A percentile compares a stretch with the other conserved stretches of the same genome.
Conservation (phyloP, 2,329 filamentous ascomycete species). For the Apiospora koreana region DNA sequence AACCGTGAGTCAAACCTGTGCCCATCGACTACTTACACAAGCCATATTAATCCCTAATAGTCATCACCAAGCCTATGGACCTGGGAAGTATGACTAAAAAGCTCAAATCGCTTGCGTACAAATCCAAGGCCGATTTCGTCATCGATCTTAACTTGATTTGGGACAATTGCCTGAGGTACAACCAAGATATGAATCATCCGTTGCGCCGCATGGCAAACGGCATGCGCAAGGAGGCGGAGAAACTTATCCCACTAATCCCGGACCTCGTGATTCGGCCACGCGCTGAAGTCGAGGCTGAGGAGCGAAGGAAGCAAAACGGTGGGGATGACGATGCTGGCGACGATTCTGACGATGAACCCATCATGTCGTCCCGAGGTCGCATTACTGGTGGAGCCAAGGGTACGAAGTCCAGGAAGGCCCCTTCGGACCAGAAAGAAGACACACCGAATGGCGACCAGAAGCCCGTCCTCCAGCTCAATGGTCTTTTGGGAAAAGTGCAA, state of each 20-base stretch:
- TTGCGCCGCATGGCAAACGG: slow-evolving; percentile 90
- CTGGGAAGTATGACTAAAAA: slow-evolving; percentile 98
- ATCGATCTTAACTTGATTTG: slow-evolving; percentile 92
- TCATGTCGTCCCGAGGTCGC: slow-evolving; percentile 94
- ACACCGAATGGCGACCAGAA: slow-evolving; percentile 78
- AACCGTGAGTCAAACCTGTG: slow-evolving; percentile 29
- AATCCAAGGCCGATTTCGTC: slow-evolving; percentile 93
- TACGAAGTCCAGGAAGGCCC: slow-evolving; percentile 75
- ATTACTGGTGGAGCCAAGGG: slow-evolving; percentile 82
- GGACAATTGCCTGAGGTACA: slow-evolving; percentile 96
- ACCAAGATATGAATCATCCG: slow-evolving; percentile 84
- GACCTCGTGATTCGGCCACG: slow-evolving; percentile 88
- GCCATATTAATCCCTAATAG: slow-evolving; percentile 46
- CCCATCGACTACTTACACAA: slow-evolving; percentile 24
- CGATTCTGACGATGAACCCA: slow-evolving; percentile 95
- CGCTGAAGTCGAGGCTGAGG: slow-evolving; percentile 89
- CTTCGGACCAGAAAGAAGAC: slow-evolving; percentile 72
- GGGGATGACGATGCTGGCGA: slow-evolving; percentile 80
- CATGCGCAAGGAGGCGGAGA: slow-evolving; percentile 97
- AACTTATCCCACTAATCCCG: slow-evolving; percentile 90
- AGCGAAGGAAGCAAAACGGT: slow-evolving; percentile 82
- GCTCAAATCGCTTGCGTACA: slow-evolving; percentile 76
- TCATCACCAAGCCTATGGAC: slow-evolving; percentile 97
- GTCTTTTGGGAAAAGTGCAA: slow-evolving; percentile 57
- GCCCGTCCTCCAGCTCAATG: slow-evolving; percentile 68